phyloP scores from a whole-genome alignment of 345 rosid species.

The Eucalyptus erythrocorys region DNA sequence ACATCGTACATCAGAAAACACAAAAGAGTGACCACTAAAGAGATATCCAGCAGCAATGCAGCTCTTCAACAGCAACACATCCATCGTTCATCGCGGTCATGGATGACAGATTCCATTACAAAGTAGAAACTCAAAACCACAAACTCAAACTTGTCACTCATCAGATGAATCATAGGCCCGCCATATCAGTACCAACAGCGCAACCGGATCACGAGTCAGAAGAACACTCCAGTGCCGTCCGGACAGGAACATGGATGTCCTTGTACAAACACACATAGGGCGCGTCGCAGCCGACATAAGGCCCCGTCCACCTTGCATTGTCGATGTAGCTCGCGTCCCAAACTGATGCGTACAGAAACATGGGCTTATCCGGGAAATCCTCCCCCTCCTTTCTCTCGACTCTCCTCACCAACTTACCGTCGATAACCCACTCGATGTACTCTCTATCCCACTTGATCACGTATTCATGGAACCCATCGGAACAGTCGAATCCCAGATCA shows the following conservation, averaged over 20 bases:
- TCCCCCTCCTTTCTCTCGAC: constrained; percentile 31
- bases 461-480: constrained; percentile 47
- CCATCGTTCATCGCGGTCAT: neutral
- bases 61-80: neutral
- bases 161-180: neutral
- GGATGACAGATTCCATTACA: neutral
- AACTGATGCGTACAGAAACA: constrained; percentile 45
- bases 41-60: neutral
- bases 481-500: constrained; percentile 39
- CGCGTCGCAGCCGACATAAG: constrained; percentile 25
- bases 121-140: neutral
- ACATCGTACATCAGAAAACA: neutral
- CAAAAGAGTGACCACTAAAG: neutral
- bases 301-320: constrained; percentile 37
- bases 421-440: constrained; percentile 39
- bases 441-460: constrained; percentile 38
- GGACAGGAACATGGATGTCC: constrained; percentile 29
- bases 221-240: constrained; percentile 18
- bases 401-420: constrained; percentile 39
- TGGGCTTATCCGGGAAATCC: constrained; percentile 27
- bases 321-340: constrained; percentile 51
- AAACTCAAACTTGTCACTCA: neutral
- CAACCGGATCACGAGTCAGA: constrained; percentile 5
- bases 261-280: constrained; percentile 47
- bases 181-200: neutral